These are phyloP conservation scores for Sedum album DNA, from an alignment of 164 flowering plant species.

Conservation along the genomic window DNA sequence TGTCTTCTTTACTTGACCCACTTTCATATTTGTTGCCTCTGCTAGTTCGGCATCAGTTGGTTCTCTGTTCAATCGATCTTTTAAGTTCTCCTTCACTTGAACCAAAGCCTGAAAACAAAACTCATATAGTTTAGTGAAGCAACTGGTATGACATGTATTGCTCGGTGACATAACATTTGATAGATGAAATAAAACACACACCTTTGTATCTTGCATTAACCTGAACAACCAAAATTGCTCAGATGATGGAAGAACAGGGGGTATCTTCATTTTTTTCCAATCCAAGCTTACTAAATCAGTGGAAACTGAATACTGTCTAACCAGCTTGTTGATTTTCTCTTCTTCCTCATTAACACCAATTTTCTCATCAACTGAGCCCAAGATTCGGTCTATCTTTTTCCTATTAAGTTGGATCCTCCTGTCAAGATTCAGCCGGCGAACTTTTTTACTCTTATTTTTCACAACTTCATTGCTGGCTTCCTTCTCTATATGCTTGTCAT, in stretches of 20 bases:
- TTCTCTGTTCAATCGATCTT: constrained; percentile 42
- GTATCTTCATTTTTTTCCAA: constrained; percentile 84
- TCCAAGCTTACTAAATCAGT: constrained; percentile 67
- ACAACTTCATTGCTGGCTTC: constrained; percentile 27
- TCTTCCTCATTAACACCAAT: constrained; percentile 21
- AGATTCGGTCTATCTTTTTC: constrained; percentile 23
- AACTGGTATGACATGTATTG: not conserved
- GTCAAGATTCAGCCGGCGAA: constrained; percentile 62
- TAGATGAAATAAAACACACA: constrained; percentile 14
- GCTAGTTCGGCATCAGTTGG: constrained; percentile 72
- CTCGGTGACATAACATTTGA: not conserved
- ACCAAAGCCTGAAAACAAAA: constrained; percentile 39
- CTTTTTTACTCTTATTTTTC: constrained; percentile 34
- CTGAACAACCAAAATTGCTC: constrained; percentile 85
- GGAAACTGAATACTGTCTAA: constrained; percentile 53
- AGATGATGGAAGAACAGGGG: constrained; percentile 53
- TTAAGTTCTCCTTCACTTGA: constrained; percentile 48
- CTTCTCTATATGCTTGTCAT: constrained; percentile 20
- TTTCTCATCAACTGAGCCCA: constrained; percentile 12
- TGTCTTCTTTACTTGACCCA: too few species aligned
- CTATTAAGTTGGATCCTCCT: constrained; percentile 52
- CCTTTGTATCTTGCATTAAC: constrained; percentile 93
- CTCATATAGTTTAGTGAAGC: not conserved
- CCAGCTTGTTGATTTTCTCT: constrained; percentile 52
- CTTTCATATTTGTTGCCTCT: too few species aligned